Evolutionary conservation across 225 moss, liverwort and hornwort species (phyloP), one percentile per base, ranked within the genome.

Genomic region (Sphagnum contortum): DNA sequence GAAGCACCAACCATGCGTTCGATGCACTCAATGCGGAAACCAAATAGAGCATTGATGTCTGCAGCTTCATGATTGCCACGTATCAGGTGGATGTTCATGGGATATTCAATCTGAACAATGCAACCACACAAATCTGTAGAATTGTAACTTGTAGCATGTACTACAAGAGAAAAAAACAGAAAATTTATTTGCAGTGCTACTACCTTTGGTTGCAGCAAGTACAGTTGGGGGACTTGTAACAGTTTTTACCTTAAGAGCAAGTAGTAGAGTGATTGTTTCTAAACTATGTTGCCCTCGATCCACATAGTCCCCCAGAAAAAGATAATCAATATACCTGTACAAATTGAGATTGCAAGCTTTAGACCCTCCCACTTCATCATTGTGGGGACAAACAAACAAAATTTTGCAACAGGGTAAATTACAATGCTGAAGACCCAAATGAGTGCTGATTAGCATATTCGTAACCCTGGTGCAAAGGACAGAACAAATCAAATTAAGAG

Each of bases 1-100:
- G 67, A 9, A 57, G 55, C 63, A 80, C 71, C 57, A 64, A 95
- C 92, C 96, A 93, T 89, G 66, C 90, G 74, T 57, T 98, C 96
- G 69, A 98, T 93, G 67, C 92, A 98, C 69, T 98, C 96, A 50
- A 98, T 93, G 45, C 96, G 93, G 47, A 98, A 98, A 13, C 96
- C 96, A 65, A 98, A 98, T 2, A 98, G 72, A 44, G 92, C 96
- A 82, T 98, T 98, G 45, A 98, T 93, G 64, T 98, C 93, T 9
- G 92, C 92, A 86, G 96, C 96, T 67, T 98, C 96, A 69, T 98
- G 96, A 63, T 98, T 98, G 78, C 96, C 96, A 52, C 96, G 72
- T 57, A 98, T 98, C 8, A 98, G 85, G 59, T 93, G 92, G 3
- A 98, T 78, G 60, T 90, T 98, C 0, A 65, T 93, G 50, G 96